Base-by-base conservation (phyloP, 352 stramenopile species). In the Pythium dissimile region DNA sequence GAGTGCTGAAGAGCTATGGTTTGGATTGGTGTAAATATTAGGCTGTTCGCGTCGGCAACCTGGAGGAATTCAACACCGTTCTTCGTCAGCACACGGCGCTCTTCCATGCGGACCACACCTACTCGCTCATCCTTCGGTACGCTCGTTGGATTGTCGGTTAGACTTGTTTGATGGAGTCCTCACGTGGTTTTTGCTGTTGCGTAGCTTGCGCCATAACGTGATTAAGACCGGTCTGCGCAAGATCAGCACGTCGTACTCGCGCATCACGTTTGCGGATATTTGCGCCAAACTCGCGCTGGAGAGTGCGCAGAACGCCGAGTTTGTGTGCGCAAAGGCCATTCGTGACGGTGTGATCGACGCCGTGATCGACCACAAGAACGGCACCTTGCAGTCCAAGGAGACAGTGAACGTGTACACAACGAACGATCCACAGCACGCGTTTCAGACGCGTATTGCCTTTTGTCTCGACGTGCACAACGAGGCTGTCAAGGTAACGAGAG, bases 381-480 rank as follows among this genome's bases (percentile, higher is more conserved):
- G 87, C 49, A 98, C 89, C 77, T 80, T 99, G 26, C 89, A 94
- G 65, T 86, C 86, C 2, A 94, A 94, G 71, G 84, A 94, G 54
- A 91, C 79, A 7, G 74, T 89, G 27, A 90, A 92, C 51, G 76
- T 93, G 39, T 94, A 96, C 70, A 96, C 88, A 16, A 98, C 94
- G 2, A 96, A 93, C 55, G 93, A 98, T 71, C 95, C 96, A 28
- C 82, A 96, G 37, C 83, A 93, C 59, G 97, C 95, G 12, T 99
- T 99, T 71, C 92, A 99, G 67, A 86, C 90, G 52, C 92, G 97
- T 69, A 98, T 99, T 71, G 94, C 92, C 5, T 99, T 99, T 69
- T 99, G 97, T 76, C 79, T 99, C 30, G 97, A 98, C 38, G 97
- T 98, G 43, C 96, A 99, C 79, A 99, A 99, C 71, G 96, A 99